phyloP scores from a whole-genome alignment of 139 green algal genomes.

The Chlamydomonas eustigma region DNA sequence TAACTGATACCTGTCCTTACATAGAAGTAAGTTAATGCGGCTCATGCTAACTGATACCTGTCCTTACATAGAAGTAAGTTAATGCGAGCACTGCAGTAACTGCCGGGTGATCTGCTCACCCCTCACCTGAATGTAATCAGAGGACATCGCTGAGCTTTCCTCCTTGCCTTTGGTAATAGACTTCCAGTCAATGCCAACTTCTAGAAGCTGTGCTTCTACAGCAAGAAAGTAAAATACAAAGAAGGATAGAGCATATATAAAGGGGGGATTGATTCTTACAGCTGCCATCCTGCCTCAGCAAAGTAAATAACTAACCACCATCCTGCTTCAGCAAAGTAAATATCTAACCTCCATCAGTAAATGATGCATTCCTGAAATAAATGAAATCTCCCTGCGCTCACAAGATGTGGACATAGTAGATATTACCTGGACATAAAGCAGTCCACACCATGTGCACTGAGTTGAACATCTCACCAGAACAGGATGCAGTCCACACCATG shows the following conservation, averaged over 20 bases:
- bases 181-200: neutral
- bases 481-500: too few species aligned
- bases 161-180: neutral
- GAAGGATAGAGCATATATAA: neutral
- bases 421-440: neutral
- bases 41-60: too few species aligned
- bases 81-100: too few species aligned
- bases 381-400: too few species aligned
- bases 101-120: neutral
- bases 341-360: neutral
- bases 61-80: too few species aligned
- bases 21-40: too few species aligned
- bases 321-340: neutral
- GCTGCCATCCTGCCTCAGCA: neutral
- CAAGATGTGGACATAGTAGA: too few species aligned
- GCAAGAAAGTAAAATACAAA: constrained; percentile 11
- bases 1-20: too few species aligned
- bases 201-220: constrained; percentile 19
- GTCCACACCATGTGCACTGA: neutral
- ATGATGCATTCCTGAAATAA: too few species aligned
- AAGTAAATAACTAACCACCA: neutral
- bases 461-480: neutral
- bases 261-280: neutral
- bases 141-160: neutral
- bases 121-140: neutral